Evolutionary conservation across 441 rosid species (phyloP).

Genomic region (Bocquillonia castaneifolia): DNA sequence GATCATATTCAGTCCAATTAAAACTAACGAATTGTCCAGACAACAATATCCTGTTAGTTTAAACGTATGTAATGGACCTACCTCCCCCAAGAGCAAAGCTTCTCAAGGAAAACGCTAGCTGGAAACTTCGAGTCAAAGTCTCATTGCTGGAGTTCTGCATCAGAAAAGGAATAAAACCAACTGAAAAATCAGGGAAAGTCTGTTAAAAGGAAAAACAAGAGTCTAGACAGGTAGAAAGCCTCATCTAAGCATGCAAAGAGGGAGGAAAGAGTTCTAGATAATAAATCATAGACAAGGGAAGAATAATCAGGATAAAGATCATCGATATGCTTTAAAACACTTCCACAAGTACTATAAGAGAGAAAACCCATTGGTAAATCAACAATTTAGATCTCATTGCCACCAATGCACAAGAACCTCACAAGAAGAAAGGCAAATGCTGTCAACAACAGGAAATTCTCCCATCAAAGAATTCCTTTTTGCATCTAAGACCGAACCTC

Average conservation of each 20-base stretch:
- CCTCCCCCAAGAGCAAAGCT: constrained; percentile 63
- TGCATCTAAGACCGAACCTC: background rate
- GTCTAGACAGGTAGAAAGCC: background rate
- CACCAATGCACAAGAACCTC: background rate
- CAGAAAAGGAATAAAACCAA: background rate
- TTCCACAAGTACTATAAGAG: too few species aligned
- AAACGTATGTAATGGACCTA: constrained; percentile 16
- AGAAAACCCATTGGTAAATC: background rate
- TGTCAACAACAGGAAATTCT: background rate
- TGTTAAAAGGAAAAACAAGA: background rate
- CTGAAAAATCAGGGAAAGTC: background rate
- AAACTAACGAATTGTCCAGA: background rate
- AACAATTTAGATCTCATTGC: background rate
- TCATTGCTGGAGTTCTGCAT: constrained; percentile 70
- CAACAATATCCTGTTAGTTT: background rate
- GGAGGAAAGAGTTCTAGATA: background rate
- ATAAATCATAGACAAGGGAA: background rate
- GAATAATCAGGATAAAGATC: background rate
- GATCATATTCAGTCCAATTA: background rate
- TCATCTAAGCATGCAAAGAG: background rate
- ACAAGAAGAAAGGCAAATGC: background rate
- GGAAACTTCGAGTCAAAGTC: constrained; percentile 70
- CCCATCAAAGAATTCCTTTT: background rate
- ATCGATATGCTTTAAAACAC: background rate
- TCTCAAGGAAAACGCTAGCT: constrained; percentile 72